Evolutionary conservation across 768 basidiomycete genomes (phyloP), one percentile per base, ranked within the genome.

Genomic region (Mycena venus): DNA sequence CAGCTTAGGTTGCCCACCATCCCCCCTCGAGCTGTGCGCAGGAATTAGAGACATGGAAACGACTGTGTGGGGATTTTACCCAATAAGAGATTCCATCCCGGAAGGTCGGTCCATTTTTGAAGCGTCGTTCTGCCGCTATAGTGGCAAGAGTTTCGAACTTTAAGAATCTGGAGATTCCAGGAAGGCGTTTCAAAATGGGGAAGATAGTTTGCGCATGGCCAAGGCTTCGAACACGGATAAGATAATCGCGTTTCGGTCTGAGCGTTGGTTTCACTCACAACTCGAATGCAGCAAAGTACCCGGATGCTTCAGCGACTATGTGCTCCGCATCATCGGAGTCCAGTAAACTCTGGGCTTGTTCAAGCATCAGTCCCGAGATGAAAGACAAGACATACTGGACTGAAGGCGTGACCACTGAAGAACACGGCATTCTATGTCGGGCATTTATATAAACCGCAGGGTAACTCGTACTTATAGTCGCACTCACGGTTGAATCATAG

Each of bases 361-460:
- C n/a, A n/a, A n/a, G n/a, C n/a, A n/a, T n/a, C n/a, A n/a, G n/a
- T n/a, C n/a, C n/a, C n/a, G n/a, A n/a, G n/a, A n/a, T n/a, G n/a
- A n/a, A n/a, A n/a, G n/a, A n/a, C n/a, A n/a, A n/a, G n/a, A n/a
- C n/a, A n/a, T n/a, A n/a, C n/a, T n/a, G n/a, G n/a, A n/a, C n/a
- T n/a, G 36, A 71, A 71, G 11, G 70, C 70, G 23, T 62, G n/a
- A 6, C 70, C 70, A 21, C 70, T 71, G 61, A 71, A 64, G 31
- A 71, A 71, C 14, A 71, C 40, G 10, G 53, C 15, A 36, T 71
- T 71, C 70, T 71, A n/a, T n/a, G n/a, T n/a, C n/a, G n/a, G n/a
- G n/a, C n/a, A n/a, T n/a, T n/a, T n/a, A n/a, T n/a, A n/a, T n/a
- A n/a, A n/a, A n/a, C n/a, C n/a, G n/a, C n/a, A n/a, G n/a, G n/a